phyloP scores from a whole-genome alignment of 179 eudicot genomes.

The Beta corolliflora region DNA sequence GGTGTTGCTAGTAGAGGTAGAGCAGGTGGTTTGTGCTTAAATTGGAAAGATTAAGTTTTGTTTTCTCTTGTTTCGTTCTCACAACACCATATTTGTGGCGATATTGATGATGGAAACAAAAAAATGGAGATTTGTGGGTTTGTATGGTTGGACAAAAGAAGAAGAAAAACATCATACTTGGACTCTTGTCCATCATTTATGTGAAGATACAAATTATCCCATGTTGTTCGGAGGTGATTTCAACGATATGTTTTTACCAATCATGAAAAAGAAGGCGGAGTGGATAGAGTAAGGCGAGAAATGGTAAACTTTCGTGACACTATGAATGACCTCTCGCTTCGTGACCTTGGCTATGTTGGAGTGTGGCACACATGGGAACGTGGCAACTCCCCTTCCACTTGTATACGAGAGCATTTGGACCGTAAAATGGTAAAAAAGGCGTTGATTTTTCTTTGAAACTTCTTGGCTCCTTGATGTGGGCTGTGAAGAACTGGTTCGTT shows the following conservation, averaged over 20 bases:
- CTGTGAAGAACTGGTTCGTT: too few relatives aligned
- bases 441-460: too few relatives aligned
- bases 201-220: background rate
- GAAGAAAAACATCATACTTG: background rate
- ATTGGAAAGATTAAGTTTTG: background rate
- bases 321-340: background rate
- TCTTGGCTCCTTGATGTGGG: too few relatives aligned
- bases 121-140: background rate
- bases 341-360: background rate
- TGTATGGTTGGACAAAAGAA: background rate
- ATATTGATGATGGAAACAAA: too few relatives aligned
- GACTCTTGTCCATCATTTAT: background rate
- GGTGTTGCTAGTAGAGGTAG: too few relatives aligned
- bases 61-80: background rate
- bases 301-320: background rate
- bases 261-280: background rate
- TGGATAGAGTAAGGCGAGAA: background rate
- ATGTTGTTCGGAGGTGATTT: too few relatives aligned
- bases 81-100: background rate
- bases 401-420: too few relatives aligned
- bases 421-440: too few relatives aligned
- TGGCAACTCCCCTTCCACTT: too few relatives aligned
- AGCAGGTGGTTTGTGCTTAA: too few relatives aligned
- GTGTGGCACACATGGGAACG: background rate
- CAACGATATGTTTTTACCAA: too few relatives aligned